Percentiles rank a stretch among this genome's conserved stretches.
These are phyloP conservation scores for Tolypocladium capitatum DNA, from an alignment of 2,329 filamentous ascomycete species.

Conservation along the genomic window DNA sequence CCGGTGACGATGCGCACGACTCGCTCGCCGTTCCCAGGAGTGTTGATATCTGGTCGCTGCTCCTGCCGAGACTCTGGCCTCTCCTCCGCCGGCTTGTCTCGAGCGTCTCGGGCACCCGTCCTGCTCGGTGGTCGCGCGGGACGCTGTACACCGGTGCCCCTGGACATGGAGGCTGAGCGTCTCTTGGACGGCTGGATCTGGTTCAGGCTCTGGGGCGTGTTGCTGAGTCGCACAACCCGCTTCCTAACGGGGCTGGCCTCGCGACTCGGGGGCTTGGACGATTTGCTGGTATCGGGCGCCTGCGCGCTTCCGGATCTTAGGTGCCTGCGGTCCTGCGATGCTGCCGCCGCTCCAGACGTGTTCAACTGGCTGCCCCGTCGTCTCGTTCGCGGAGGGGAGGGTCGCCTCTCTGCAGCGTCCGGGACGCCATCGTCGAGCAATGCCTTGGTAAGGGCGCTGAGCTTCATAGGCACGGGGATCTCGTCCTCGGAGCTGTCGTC, in stretches of 20 bases:
- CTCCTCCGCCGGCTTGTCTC: conserved; percentile 28
- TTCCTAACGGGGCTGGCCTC: conserved; percentile 42
- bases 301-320: conserved; percentile 36
- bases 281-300: conserved; percentile 16
- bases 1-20: conserved; percentile 42
- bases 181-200: conserved; percentile 28
- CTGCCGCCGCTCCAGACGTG: conserved; percentile 26
- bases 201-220: conserved; percentile 30
- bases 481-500: conserved; percentile 93
- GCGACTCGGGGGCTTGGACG: conserved; percentile 27
- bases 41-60: conserved; percentile 32
- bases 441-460: conserved; percentile 84
- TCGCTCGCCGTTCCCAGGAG: conserved; percentile 36
- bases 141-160: conserved; percentile 13
- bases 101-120: conserved; percentile 27
- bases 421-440: conserved; percentile 55
- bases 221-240: conserved; percentile 43
- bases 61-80: conserved; percentile 21
- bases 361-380: conserved; percentile 35
- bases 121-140: conserved; percentile 21
- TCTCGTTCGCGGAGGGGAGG: conserved; percentile 34
- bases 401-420: conserved; percentile 23
- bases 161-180: conserved; percentile 37
- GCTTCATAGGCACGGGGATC: conserved; percentile 80
- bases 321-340: conserved; percentile 28